Evolutionary conservation across 768 basidiomycete species (phyloP), one percentile per base, ranked within the genome.

Genomic region (Lenzites betulinus): DNA sequence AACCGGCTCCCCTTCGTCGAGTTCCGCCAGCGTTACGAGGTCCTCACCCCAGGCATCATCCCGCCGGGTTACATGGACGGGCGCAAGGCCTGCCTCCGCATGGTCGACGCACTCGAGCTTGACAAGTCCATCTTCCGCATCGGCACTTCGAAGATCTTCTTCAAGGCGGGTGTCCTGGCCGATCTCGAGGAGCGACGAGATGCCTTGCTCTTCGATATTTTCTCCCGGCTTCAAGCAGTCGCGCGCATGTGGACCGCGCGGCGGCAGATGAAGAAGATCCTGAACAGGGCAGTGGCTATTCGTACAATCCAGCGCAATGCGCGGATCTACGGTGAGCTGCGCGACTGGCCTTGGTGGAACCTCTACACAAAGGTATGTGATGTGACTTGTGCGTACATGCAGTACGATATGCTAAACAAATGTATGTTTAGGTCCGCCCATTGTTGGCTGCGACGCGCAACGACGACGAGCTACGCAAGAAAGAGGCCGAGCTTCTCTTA

Each of bases 331-430:
- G 87, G 89, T 7, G 89, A 93, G 56, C 79, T 99, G 28, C 82
- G 86, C 47, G 93, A 96, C 53, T 98, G 97, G 97, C 95, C 96
- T 1, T 98, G 97, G 97, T 99, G 97, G 97, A 91, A 95, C 63
- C 80, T 98, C 9, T 99, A 95, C 71, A 94, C 94, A 2, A 96
- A 96, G 79, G 93, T 86, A 62, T 46, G 74, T 56, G 38, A 23
- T 35, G 5, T 12, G 20, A 15, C 1, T 38, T 16, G 15, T 42
- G 36, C 26, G 12, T 15, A n/a, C 18, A 7, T 16, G 7, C 15
- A 18, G 16, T 22, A 2, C 0, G 23, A n/a, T n/a, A n/a, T 26
- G 28, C 56, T 38, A 0, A 28, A 11, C 42, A 12, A 0, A 23
- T 28, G 9, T 54, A 8, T 22, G 9, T 54, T 8, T 47, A 92